Percentiles rank a stretch among this genome's conserved stretches.
phyloP scores from a whole-genome alignment of 2,329 filamentous ascomycete genomes.

The Ustilaginoidea virens region DNA sequence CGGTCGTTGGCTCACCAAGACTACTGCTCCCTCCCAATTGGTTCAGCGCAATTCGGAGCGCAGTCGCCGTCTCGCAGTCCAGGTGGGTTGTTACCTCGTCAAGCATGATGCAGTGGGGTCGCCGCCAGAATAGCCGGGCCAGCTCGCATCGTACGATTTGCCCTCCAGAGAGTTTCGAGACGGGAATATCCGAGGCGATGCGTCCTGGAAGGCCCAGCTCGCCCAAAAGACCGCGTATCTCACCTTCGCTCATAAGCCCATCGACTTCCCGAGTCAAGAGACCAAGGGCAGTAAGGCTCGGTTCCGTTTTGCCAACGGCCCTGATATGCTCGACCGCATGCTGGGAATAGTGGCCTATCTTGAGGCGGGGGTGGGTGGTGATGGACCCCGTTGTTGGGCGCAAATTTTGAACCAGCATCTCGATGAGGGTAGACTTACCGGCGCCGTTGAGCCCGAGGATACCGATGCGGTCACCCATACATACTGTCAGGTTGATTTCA shows the following conservation, averaged over 20 bases:
- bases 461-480: conserved; percentile 59
- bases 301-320: conserved; percentile 29
- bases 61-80: conserved; percentile 66
- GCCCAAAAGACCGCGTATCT: conserved; percentile 49
- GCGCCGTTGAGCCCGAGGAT: conserved; percentile 67
- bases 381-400: conserved; percentile 46
- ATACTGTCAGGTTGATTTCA: conserved; percentile 51
- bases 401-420: conserved; percentile 46
- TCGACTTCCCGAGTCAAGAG: conserved; percentile 42
- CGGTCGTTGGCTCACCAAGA: conserved; percentile 72
- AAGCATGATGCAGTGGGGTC: conserved; percentile 58
- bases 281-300: conserved; percentile 46
- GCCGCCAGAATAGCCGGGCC: conserved; percentile 50
- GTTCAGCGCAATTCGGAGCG: conserved; percentile 51
- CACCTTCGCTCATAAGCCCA: conserved; percentile 45
- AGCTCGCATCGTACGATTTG: conserved; percentile 55
- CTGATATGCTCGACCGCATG: conserved; percentile 60
- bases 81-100: conserved; percentile 79
- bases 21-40: conserved; percentile 56
- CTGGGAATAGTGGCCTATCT: conserved; percentile 65
- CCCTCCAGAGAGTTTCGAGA: conserved; percentile 62
- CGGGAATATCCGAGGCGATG: conserved; percentile 55
- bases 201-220: conserved; percentile 56
- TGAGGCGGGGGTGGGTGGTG: conserved; percentile 51
- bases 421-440: conserved; percentile 68